Evolutionary conservation across 768 basidiomycete species (phyloP).

Genomic region (Trametes meyenii): DNA sequence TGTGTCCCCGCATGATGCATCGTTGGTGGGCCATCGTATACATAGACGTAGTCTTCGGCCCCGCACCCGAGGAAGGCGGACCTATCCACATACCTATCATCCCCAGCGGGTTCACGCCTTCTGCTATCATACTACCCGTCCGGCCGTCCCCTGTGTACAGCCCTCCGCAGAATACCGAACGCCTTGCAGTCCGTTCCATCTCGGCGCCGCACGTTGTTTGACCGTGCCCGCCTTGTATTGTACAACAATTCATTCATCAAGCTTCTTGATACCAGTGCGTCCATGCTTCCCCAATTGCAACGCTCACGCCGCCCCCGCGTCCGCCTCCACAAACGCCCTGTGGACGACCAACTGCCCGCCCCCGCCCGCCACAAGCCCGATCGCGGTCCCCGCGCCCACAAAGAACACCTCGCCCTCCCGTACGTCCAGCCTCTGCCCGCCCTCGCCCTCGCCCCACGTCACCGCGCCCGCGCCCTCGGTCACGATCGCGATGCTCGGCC

Average conservation of each 20-base stretch:
- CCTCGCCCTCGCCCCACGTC: conserved; percentile 43
- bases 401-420: conserved; percentile 79
- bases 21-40: too few species aligned
- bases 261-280: background rate
- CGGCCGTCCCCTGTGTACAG: too few species aligned
- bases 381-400: conserved; percentile 67
- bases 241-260: background rate
- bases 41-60: too few species aligned
- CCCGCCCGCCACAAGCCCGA: conserved; percentile 47
- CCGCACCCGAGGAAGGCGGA: too few species aligned
- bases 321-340: conserved; percentile 66
- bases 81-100: too few species aligned
- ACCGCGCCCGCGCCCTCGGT: conserved; percentile 53
- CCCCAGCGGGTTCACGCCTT: too few species aligned
- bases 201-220: too few species aligned
- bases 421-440: conserved; percentile 40
- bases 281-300: background rate
- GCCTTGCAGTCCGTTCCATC: too few species aligned
- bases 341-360: conserved; percentile 55
- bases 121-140: too few species aligned
- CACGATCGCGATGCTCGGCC: conserved; percentile 47
- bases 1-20: too few species aligned
- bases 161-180: too few species aligned
- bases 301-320: conserved; percentile 43
- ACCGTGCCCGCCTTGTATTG: background rate